Percentiles rank a stretch among this genome's conserved stretches.
Evolutionary conservation across 164 flowering plant genomes (phyloP).

Genomic region (Vitis riparia): DNA sequence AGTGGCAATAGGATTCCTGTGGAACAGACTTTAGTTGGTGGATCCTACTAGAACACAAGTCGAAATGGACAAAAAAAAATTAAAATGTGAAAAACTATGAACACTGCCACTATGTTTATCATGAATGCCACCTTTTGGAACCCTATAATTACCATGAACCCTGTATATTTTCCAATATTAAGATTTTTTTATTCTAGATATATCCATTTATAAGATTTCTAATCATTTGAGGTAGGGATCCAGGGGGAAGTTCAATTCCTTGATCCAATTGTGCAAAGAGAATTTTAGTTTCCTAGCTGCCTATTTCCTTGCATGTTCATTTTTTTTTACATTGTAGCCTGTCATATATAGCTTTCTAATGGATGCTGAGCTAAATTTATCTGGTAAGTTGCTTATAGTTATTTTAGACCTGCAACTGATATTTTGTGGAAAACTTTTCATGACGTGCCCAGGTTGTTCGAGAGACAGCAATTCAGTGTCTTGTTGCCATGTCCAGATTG

Average conservation of each 20-base stretch:
- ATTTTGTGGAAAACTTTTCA: background rate
- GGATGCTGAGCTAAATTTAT: background rate
- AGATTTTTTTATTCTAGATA: too few relatives aligned
- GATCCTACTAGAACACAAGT: too few relatives aligned
- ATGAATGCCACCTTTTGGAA: too few relatives aligned
- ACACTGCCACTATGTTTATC: too few relatives aligned
- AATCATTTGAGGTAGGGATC: too few relatives aligned
- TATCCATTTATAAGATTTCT: too few relatives aligned
- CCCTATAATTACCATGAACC: too few relatives aligned
- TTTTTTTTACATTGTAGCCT: constrained; percentile 4
- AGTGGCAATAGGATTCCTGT: too few relatives aligned
- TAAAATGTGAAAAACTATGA: too few relatives aligned
- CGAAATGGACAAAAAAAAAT: too few relatives aligned
- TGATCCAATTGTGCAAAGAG: background rate
- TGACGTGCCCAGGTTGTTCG: constrained; percentile 67
- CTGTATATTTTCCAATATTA: too few relatives aligned
- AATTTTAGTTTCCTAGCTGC: background rate
- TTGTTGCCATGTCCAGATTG: constrained; percentile 66
- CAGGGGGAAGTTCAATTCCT: background rate
- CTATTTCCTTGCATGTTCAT: constrained; percentile 4
- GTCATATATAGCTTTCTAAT: background rate
- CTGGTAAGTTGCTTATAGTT: background rate
- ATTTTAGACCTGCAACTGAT: background rate
- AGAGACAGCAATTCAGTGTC: constrained; percentile 94
- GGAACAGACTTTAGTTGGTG: too few relatives aligned